A percentile compares a stretch with the other conserved stretches of the same genome.
phyloP scores from a whole-genome alignment of 495 filamentous ascomycete genomes.

The Penicillium steckii region DNA sequence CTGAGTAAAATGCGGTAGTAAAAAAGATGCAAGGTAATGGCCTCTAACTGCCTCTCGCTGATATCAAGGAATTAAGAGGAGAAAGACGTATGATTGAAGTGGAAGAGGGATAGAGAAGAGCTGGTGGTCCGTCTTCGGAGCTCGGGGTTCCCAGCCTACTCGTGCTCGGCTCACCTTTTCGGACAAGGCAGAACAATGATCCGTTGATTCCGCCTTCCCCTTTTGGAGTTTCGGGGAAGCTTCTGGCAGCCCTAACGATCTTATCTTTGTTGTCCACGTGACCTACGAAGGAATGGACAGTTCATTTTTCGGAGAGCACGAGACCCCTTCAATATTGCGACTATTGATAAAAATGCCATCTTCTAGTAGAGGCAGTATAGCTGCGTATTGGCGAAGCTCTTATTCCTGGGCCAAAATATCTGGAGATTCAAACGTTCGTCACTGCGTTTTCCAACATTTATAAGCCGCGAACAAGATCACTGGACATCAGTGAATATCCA shows the following conservation, averaged over 20 bases:
- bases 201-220: not conserved
- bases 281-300: not conserved
- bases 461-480: too few relatives aligned
- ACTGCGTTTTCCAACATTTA: too few relatives aligned
- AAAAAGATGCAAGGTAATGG: constrained; percentile 9
- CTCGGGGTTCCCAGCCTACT: constrained; percentile 2
- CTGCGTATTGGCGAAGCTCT: too few relatives aligned
- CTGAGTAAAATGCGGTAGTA: constrained; percentile 1
- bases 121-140: constrained; percentile 21
- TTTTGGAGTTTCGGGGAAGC: constrained; percentile 1
- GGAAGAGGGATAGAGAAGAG: constrained; percentile 5
- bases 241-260: constrained; percentile 6
- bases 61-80: constrained; percentile 16
- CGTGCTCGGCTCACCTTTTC: constrained; percentile 17
- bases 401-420: too few relatives aligned
- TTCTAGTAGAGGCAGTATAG: too few relatives aligned
- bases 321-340: too few relatives aligned
- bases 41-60: constrained; percentile 12
- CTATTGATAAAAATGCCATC: too few relatives aligned
- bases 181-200: constrained; percentile 7
- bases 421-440: too few relatives aligned
- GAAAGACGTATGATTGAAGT: constrained; percentile 11
- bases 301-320: too few relatives aligned
- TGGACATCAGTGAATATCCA: too few relatives aligned
- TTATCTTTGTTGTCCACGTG: not conserved